Evolutionary conservation across 768 basidiomycete genomes (phyloP).

Genomic region (Albatrellus ellisii): DNA sequence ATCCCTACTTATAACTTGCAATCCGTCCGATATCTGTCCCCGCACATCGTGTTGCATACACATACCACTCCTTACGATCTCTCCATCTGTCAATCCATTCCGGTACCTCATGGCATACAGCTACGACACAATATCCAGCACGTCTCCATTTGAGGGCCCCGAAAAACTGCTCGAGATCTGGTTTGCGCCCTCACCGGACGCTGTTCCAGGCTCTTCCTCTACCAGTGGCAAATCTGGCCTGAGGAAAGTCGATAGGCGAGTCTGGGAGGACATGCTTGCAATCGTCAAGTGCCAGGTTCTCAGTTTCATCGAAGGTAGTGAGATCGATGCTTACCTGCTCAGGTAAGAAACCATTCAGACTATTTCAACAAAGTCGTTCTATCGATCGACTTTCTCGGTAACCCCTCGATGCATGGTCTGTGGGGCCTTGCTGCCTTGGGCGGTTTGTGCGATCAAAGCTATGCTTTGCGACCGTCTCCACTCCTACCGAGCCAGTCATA

Average conservation of each 20-base stretch:
- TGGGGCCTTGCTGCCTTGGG: too few relatives aligned
- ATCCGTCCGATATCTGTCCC: not conserved
- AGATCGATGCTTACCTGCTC: constrained; percentile 90
- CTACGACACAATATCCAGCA: not conserved
- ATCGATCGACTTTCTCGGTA: too few relatives aligned
- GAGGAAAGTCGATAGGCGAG: constrained; percentile 52
- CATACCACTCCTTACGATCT: too few relatives aligned
- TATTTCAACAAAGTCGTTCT: too few relatives aligned
- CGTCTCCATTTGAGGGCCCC: constrained; percentile 75
- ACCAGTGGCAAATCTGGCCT: constrained; percentile 51
- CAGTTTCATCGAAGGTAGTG: constrained; percentile 77
- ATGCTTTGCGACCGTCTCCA: too few relatives aligned
- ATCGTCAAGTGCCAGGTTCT: constrained; percentile 96
- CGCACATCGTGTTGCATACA: not conserved
- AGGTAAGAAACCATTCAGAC: too few relatives aligned
- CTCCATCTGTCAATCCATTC: not conserved
- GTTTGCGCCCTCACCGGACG: constrained; percentile 73
- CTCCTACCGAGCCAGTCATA: too few relatives aligned
- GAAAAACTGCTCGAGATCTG: constrained; percentile 96
- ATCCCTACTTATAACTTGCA: constrained; percentile 1
- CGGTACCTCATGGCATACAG: constrained; percentile 5
- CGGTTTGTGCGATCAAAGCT: too few relatives aligned
- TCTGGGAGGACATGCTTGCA: constrained; percentile 97
- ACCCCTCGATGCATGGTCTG: too few relatives aligned
- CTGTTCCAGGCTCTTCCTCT: constrained; percentile 34